A percentile compares a stretch with the other conserved stretches of the same genome.
These are phyloP conservation scores for Sarocladium oryzae DNA, from an alignment of 2,329 filamentous ascomycete species.

Conservation along the genomic window DNA sequence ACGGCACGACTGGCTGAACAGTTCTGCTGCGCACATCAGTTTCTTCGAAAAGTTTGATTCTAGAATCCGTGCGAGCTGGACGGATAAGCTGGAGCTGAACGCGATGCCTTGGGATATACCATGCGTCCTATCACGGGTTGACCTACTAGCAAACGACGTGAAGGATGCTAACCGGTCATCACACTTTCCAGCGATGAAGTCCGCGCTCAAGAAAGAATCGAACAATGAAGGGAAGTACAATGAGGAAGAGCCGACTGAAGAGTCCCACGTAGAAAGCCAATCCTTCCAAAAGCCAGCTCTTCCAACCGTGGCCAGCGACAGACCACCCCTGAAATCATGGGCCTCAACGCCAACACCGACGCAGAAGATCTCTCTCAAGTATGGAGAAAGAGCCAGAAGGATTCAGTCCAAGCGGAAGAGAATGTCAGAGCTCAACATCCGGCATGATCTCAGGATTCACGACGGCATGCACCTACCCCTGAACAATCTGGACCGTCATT, in stretches of 20 bases:
- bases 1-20: slow-evolving; percentile 28
- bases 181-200: background rate
- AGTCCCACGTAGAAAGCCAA: background rate
- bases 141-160: background rate
- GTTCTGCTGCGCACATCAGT: slow-evolving; percentile 21
- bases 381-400: slow-evolving; percentile 8
- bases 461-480: slow-evolving; percentile 18
- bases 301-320: background rate
- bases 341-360: background rate
- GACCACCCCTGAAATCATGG: background rate
- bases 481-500: slow-evolving; percentile 17
- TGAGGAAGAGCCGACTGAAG: background rate
- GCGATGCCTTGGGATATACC: slow-evolving; percentile 28
- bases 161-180: background rate
- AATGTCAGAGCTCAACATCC: slow-evolving; percentile 4
- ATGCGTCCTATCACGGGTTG: slow-evolving; percentile 14
- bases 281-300: slow-evolving; percentile 1
- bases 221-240: background rate
- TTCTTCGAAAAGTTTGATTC: slow-evolving; percentile 27
- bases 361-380: background rate
- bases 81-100: slow-evolving; percentile 16
- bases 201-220: too few species aligned
- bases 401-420: slow-evolving; percentile 14
- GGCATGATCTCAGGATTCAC: slow-evolving; percentile 9
- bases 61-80: slow-evolving; percentile 10